Base-by-base conservation (phyloP, 2,329 filamentous ascomycete species). In the Colletotrichum echinochloae region DNA sequence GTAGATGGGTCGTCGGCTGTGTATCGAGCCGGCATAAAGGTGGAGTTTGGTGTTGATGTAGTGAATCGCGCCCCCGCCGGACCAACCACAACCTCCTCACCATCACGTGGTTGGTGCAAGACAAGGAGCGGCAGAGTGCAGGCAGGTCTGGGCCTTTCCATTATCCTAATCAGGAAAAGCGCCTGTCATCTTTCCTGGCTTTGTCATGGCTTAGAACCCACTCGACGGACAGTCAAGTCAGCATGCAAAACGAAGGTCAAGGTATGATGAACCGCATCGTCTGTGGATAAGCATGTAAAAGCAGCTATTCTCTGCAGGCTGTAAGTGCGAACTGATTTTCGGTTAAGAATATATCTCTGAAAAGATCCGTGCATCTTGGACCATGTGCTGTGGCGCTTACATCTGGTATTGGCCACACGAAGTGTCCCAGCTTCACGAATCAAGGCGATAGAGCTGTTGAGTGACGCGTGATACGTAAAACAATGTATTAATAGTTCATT, bases 131-230 rank as follows among this genome's bases (percentile, higher is more conserved):
- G 41, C 37, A 37, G 35, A 41, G 52, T 39, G 18, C 39, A 35
- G 23, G 9, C 33, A 23, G 23, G 72, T 72, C 73, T 74, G 73
- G 73, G 72, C 72, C 70, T 72, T 28, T 28, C 14, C 59, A 66
- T 48, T 70, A 44, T 51, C 73, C 73, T 59, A 65, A 59, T 64
- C 9, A 2, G 72, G 73, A 35, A 49, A 67, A 30, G 67, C 64
- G 56, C 26, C 49, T 6, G n/a, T 52, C 33, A 62, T 67, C 44
- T 57, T 62, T 52, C 7, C 9, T n/a, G 28, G 11, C 30, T 49
- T 35, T 30, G 51, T 28, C 51, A n/a, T 33, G 51, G 30, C 51
- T 54, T 35, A 6, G 51, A 11, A 35, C 1, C 20, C 30, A 37
- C 3, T 35, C 20, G 20, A 23, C 11, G 7, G 18, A 23, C 4